Conservation (phyloP, 768 basidiomycete species). For the Sutorius australiensis region DNA sequence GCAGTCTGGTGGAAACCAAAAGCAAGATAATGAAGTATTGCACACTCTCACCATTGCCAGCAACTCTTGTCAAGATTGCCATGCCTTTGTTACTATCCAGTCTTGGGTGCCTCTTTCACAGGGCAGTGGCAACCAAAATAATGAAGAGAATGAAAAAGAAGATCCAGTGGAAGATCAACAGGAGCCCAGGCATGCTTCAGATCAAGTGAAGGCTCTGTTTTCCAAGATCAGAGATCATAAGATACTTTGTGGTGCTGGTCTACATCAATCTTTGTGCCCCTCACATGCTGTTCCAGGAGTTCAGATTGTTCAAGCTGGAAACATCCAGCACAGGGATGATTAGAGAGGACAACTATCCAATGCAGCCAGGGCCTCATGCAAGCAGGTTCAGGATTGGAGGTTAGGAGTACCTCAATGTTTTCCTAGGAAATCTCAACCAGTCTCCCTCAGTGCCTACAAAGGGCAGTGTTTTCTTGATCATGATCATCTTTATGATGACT, state of each 20-base stretch:
- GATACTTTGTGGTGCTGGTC: too few species aligned
- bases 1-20: too few species aligned
- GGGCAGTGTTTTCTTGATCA: neutral
- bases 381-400: neutral
- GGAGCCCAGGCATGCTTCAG: too few species aligned
- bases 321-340: too few species aligned
- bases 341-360: neutral
- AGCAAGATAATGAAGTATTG: neutral
- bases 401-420: neutral
- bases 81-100: neutral
- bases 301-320: too few species aligned
- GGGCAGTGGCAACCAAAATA: too few species aligned
- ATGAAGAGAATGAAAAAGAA: too few species aligned
- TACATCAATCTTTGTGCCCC: too few species aligned
- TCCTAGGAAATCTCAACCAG: neutral
- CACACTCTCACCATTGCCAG: neutral
- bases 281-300: too few species aligned
- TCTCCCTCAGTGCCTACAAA: neutral
- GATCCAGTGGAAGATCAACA: neutral
- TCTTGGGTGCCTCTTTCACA: too few species aligned
- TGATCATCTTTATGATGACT: neutral
- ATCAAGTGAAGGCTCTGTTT: too few species aligned
- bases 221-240: too few species aligned
- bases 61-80: neutral
- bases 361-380: neutral